These are phyloP conservation scores for Starmerella floricola DNA, from an alignment of 805 yeast species.

Conservation along the genomic window DNA sequence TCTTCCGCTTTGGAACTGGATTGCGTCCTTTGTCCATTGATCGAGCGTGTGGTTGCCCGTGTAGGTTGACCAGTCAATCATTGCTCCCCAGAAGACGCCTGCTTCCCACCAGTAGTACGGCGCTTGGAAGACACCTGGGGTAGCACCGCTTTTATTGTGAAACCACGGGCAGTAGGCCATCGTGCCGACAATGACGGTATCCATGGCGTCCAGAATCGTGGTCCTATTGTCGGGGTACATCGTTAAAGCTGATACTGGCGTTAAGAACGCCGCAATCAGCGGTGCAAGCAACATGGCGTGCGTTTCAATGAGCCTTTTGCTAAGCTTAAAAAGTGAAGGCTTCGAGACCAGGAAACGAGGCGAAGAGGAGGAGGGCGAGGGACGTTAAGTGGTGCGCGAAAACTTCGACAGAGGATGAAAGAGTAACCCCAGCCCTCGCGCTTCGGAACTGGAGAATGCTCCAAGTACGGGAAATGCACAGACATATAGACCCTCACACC, in stretches of 20 bases:
- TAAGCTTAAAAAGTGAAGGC: neutral
- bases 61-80: constrained; percentile 65
- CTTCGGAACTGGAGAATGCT: too few relatives aligned
- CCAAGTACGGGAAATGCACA: too few relatives aligned
- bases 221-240: constrained; percentile 25
- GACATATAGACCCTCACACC: too few relatives aligned
- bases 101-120: constrained; percentile 99
- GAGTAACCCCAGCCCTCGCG: too few relatives aligned
- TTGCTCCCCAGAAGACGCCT: constrained; percentile 86
- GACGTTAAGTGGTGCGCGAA: too few relatives aligned
- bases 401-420: too few relatives aligned
- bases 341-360: neutral
- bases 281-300: constrained; percentile 2
- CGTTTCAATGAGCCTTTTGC: neutral
- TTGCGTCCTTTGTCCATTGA: constrained; percentile 44
- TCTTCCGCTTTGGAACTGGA: constrained; percentile 62
- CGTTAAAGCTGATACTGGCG: constrained; percentile 5
- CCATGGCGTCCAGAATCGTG: constrained; percentile 40
- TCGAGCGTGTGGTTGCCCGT: constrained; percentile 61
- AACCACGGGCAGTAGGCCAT: constrained; percentile 49
- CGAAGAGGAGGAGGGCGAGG: neutral
- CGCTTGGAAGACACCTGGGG: constrained; percentile 71
- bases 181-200: constrained; percentile 45
- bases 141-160: constrained; percentile 54
- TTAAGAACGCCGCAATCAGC: constrained; percentile 4